These are phyloP conservation scores for Fusarium temperatum DNA, from an alignment of 2,329 filamentous ascomycete species.

Conservation along the genomic window DNA sequence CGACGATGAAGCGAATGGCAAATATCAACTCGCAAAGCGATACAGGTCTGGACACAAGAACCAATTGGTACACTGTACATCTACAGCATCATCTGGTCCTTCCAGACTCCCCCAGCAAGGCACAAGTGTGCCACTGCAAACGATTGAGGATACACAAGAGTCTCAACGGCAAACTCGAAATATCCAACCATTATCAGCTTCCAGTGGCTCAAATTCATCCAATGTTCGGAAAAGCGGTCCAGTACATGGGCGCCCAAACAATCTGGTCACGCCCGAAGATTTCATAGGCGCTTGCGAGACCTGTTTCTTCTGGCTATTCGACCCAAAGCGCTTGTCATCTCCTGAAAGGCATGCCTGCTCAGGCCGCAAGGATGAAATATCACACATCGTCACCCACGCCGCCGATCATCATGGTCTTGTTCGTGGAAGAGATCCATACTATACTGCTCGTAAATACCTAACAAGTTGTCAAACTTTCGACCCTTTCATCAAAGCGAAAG, in stretches of 20 bases:
- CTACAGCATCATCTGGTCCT: background rate
- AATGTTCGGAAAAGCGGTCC: background rate
- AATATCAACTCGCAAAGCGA: slow-evolving; percentile 5
- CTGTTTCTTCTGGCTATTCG: slow-evolving; percentile 26
- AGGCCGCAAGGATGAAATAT: slow-evolving; percentile 28
- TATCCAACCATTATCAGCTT: background rate
- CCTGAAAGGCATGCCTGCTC: slow-evolving; percentile 21
- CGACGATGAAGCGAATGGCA: slow-evolving; percentile 17
- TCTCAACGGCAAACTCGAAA: background rate
- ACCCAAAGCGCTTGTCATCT: slow-evolving; percentile 7
- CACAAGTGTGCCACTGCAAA: background rate
- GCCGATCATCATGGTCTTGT: slow-evolving; percentile 37
- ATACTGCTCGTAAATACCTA: slow-evolving; percentile 26
- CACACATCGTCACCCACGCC: slow-evolving; percentile 35
- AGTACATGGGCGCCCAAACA: background rate
- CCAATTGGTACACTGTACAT: background rate
- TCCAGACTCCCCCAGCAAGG: background rate
- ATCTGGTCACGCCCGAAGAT: background rate
- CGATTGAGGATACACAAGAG: background rate
- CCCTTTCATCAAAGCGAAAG: slow-evolving; percentile 22
- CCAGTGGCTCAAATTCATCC: background rate
- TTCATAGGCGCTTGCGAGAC: slow-evolving; percentile 13
- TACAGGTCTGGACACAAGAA: background rate
- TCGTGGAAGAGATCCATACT: slow-evolving; percentile 22
- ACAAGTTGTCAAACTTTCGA: slow-evolving; percentile 16